Conservation (phyloP, 139 green algal species). For the Spirogloea muscicola region DNA sequence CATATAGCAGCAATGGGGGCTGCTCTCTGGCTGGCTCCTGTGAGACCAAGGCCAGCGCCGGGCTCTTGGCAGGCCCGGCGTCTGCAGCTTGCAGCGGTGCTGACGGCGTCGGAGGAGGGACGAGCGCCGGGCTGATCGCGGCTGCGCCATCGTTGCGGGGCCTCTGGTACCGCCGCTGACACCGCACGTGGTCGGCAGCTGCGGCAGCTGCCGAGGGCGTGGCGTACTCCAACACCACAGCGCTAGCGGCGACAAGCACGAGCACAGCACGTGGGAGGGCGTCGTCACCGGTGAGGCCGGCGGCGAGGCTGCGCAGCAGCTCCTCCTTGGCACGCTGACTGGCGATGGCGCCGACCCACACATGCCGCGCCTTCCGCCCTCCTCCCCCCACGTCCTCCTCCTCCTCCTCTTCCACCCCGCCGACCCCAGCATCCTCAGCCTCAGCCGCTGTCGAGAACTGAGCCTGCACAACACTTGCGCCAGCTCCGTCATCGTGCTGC, state of each 20-base stretch:
- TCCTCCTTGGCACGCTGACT: conserved; percentile 44
- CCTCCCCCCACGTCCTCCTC: not conserved
- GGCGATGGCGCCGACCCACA: conserved; percentile 39
- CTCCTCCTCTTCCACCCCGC: not conserved
- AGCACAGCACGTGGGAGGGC: conserved; percentile 13
- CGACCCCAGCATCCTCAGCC: not conserved
- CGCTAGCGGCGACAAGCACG: conserved; percentile 36
- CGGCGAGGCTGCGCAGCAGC: conserved; percentile 19
- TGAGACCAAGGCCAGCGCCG: not conserved
- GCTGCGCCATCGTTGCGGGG: too few species aligned
- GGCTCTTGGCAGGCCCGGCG: not conserved
- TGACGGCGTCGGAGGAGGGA: conserved; percentile 2
- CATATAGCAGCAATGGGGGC: conserved; percentile 24
- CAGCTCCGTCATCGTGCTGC: conserved; percentile 20
- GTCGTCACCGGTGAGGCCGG: not conserved
- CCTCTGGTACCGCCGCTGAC: not conserved
- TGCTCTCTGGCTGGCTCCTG: too few species aligned
- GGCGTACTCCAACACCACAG: conserved; percentile 40
- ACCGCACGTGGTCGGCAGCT: conserved; percentile 19
- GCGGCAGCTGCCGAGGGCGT: conserved; percentile 13
- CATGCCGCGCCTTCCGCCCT: conserved; percentile 1
- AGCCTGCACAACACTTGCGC: conserved; percentile 31
- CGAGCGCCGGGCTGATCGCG: not conserved
- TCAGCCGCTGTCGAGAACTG: conserved; percentile 5
- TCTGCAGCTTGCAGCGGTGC: not conserved